Percentiles rank a stretch among this genome's conserved stretches.
Conservation (phyloP, 345 rosid genomes). For the Balakata baccata region DNA sequence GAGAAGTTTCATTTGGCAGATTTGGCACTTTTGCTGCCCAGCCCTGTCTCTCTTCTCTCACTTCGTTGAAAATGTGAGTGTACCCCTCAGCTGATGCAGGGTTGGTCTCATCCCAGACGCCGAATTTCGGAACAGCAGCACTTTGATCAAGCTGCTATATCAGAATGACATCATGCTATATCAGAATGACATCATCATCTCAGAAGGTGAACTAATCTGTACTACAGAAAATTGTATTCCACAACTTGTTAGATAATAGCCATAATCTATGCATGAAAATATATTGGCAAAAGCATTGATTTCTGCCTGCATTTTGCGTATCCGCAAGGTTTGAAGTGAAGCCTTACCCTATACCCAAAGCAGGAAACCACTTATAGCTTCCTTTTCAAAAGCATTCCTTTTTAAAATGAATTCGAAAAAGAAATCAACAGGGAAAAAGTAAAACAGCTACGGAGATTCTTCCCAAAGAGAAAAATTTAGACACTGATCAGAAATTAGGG, state of each 20-base stretch:
- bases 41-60: slow-evolving; percentile 31
- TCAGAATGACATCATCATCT: neutral
- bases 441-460: too few relatives aligned
- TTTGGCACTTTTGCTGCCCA: neutral
- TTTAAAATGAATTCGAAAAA: too few relatives aligned
- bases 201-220: neutral
- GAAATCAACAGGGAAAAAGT: too few relatives aligned
- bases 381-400: too few relatives aligned
- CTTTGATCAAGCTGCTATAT: slow-evolving; percentile 24
- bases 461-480: too few relatives aligned
- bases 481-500: too few relatives aligned
- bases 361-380: too few relatives aligned
- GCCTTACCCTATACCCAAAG: too few relatives aligned
- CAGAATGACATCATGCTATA: slow-evolving; percentile 8
- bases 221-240: neutral
- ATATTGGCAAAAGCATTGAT: too few relatives aligned
- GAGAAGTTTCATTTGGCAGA: neutral
- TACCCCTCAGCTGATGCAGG: slow-evolving; percentile 36
- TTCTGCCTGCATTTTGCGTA: too few relatives aligned
- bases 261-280: neutral
- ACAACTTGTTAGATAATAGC: neutral
- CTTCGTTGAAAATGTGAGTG: slow-evolving; percentile 31
- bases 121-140: slow-evolving; percentile 37
- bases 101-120: slow-evolving; percentile 40
- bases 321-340: too few relatives aligned